Conservation (phyloP, 352 stramenopile species). For the Pythium plurisporium region DNA sequence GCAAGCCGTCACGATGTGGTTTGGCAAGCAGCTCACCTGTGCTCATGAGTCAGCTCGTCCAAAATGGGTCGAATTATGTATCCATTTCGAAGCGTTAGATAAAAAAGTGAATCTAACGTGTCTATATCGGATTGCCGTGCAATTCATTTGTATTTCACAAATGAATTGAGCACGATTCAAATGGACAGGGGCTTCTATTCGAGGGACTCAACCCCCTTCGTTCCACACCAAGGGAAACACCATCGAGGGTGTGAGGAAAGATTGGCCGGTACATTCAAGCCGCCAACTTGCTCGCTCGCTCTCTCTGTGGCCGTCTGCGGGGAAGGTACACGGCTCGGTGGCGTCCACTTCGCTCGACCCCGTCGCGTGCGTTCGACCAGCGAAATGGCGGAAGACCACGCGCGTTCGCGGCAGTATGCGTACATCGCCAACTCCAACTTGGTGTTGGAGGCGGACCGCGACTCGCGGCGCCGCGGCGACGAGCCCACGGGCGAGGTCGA, state of each 20-base stretch:
- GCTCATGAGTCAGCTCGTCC: too few species aligned
- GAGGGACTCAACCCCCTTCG: neutral
- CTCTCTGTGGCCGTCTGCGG: neutral
- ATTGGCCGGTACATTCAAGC: conserved; percentile 10
- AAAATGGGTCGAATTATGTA: neutral
- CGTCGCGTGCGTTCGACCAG: neutral
- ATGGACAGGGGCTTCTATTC: neutral
- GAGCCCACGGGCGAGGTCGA: conserved; percentile 87
- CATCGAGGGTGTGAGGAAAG: conserved; percentile 2
- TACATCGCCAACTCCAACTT: conserved; percentile 94
- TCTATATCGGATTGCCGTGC: neutral
- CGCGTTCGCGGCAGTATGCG: conserved; percentile 88
- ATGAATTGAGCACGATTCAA: conserved; percentile 1
- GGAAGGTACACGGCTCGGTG: too few species aligned
- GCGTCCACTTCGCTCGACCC: neutral
- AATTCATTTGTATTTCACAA: conserved; percentile 16
- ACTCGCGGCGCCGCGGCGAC: conserved; percentile 68
- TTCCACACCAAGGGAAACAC: neutral
- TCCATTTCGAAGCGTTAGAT: neutral
- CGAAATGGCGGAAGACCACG: conserved; percentile 90
- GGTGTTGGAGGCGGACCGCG: conserved; percentile 90
- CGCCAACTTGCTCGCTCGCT: neutral
- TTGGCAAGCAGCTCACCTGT: too few species aligned
- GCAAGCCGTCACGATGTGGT: too few species aligned
- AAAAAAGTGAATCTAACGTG: neutral